Percentiles rank a stretch among this genome's conserved stretches.
phyloP scores from a whole-genome alignment of 208 protist species.

The Acanthamoeba culbertsoni region DNA sequence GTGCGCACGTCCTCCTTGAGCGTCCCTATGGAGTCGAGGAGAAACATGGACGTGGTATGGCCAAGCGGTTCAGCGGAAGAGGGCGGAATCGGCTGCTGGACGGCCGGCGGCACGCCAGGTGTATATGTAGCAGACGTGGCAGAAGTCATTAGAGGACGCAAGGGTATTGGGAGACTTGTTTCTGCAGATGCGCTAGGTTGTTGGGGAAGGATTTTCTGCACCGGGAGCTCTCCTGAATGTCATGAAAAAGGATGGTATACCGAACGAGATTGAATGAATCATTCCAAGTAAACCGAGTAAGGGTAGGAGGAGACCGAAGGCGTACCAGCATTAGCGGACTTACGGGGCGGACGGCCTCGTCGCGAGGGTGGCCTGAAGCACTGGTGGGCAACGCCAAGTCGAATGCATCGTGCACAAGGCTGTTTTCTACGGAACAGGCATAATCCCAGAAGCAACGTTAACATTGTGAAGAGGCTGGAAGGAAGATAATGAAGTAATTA shows the following conservation, averaged over 20 bases:
- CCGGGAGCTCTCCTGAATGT: too few species aligned
- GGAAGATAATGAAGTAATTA: background rate
- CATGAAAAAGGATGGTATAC: too few species aligned
- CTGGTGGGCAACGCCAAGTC: background rate
- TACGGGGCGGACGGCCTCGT: background rate
- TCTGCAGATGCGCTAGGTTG: too few species aligned
- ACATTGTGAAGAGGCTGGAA: background rate
- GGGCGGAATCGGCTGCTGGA: background rate
- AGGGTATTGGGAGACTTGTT: too few species aligned
- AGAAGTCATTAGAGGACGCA: too few species aligned
- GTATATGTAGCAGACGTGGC: background rate
- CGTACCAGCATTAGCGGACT: background rate
- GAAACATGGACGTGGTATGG: background rate
- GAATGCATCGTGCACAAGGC: background rate
- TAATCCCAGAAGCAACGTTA: background rate
- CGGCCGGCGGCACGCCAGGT: too few species aligned
- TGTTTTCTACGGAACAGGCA: background rate
- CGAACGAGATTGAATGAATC: too few species aligned
- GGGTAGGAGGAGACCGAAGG: too few species aligned
- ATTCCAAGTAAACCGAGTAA: background rate
- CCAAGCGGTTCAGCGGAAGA: background rate
- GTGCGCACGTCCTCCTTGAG: background rate
- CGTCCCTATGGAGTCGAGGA: background rate
- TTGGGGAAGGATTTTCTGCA: too few species aligned
- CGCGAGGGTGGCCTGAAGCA: background rate